Evolutionary conservation across 495 filamentous ascomycete species (phyloP).

Genomic region (Aeminium ludgeri): DNA sequence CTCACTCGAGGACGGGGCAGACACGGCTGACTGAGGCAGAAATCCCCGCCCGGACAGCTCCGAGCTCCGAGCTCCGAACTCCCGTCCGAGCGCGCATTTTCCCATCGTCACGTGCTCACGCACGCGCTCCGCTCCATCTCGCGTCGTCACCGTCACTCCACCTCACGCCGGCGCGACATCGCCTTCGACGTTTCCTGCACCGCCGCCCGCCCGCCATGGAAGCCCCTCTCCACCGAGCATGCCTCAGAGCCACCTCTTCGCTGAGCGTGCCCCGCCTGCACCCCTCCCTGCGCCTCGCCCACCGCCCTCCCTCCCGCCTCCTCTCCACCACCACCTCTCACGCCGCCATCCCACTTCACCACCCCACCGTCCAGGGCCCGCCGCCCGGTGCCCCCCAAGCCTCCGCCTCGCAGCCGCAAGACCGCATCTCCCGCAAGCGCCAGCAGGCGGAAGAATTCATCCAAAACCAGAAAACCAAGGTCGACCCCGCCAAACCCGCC

Average conservation of each 20-base stretch:
- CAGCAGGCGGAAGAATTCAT: constrained; percentile 38
- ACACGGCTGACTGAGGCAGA: no score
- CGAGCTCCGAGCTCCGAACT: no score
- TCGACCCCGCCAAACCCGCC: constrained; percentile 27
- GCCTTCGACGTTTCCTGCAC: no score
- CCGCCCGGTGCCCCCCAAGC: constrained; percentile 62
- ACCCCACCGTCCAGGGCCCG: constrained; percentile 62
- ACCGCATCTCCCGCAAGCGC: constrained; percentile 35
- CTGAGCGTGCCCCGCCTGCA: constrained; percentile 8
- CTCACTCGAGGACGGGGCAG: no score
- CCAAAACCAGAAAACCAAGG: constrained; percentile 30
- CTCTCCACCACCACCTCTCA: constrained; percentile 38
- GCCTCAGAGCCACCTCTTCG: constrained; percentile 14
- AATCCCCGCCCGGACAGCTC: no score
- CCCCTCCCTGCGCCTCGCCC: background rate
- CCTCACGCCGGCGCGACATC: no score
- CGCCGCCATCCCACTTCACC: constrained; percentile 42
- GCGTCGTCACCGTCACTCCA: no score
- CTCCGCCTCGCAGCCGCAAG: constrained; percentile 32
- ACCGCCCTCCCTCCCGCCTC: constrained; percentile 9
- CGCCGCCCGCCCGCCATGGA: constrained; percentile 3
- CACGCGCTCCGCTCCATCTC: no score
- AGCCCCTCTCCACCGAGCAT: background rate
- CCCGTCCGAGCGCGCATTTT: no score
- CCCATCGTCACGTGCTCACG: no score